phyloP scores from a whole-genome alignment of 495 filamentous ascomycete genomes.

The Neurospora terricola region DNA sequence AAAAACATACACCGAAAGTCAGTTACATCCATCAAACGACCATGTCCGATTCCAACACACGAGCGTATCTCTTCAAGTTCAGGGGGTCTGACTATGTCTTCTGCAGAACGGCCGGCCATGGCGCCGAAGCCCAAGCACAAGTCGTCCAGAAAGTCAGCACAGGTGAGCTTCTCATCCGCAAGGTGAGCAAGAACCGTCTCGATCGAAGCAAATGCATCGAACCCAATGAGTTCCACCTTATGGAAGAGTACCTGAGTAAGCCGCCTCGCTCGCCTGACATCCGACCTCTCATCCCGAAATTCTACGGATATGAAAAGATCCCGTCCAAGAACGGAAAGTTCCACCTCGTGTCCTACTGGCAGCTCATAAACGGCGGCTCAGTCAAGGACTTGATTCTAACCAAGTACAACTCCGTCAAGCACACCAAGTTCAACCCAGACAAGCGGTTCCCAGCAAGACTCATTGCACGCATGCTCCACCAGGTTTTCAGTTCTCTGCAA shows the following conservation, averaged over 20 bases:
- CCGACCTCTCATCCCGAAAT: background rate
- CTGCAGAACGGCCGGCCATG: background rate
- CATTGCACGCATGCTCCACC: background rate
- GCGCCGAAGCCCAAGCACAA: background rate
- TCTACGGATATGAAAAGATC: slow-evolving; percentile 3
- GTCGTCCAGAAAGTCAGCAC: background rate
- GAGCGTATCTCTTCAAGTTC: background rate
- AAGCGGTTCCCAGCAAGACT: background rate
- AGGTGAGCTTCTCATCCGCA: background rate
- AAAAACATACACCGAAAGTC: background rate
- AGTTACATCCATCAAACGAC: background rate
- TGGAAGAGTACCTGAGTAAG: background rate
- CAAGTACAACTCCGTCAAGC: background rate
- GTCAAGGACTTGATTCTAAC: background rate
- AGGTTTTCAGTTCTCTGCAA: background rate
- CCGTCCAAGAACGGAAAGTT: background rate
- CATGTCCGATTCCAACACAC: background rate
- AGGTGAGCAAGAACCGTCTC: background rate
- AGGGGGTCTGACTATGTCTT: background rate
- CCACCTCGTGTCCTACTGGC: slow-evolving; percentile 2
- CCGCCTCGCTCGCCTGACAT: background rate
- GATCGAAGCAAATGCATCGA: background rate
- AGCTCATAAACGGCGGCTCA: background rate
- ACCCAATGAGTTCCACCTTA: background rate
- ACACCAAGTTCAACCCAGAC: background rate